Conservation (phyloP, 2,329 filamentous ascomycete genomes). For the Colletotrichum cuscutae region DNA sequence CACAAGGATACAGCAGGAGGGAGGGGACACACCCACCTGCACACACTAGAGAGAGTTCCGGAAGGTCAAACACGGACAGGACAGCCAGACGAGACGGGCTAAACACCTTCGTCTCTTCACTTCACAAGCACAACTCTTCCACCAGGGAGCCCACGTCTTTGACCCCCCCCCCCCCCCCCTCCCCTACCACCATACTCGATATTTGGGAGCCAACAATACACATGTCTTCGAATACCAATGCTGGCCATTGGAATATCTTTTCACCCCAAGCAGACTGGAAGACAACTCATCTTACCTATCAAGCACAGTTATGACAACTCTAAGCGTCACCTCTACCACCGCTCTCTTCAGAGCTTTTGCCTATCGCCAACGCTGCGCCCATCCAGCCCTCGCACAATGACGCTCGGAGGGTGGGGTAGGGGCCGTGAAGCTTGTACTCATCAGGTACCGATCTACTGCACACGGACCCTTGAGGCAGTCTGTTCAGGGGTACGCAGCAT, state of each 20-base stretch:
- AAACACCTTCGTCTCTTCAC: not conserved
- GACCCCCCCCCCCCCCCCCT: too few species aligned
- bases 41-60: constrained; percentile 7
- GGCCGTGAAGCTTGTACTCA: not conserved
- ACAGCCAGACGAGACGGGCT: not conserved
- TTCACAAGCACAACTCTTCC: not conserved
- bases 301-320: not conserved
- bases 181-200: not conserved
- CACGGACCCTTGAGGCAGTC: not conserved
- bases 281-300: not conserved
- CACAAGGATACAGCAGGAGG: constrained; percentile 1
- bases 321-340: constrained; percentile 1
- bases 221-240: not conserved
- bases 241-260: too few species aligned
- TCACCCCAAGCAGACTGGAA: not conserved
- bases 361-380: not conserved
- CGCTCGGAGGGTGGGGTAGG: constrained; percentile 24
- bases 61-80: constrained; percentile 1
- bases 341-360: not conserved
- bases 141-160: not conserved
- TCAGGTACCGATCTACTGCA: constrained; percentile 14
- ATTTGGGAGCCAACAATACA: not conserved
- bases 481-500: constrained; percentile 1
- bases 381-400: constrained; percentile 6
- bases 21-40: not conserved